A percentile compares a stretch with the other conserved stretches of the same genome.
These are phyloP conservation scores for Begonia masoniana DNA, from an alignment of 306 rosid species.

Conservation along the genomic window DNA sequence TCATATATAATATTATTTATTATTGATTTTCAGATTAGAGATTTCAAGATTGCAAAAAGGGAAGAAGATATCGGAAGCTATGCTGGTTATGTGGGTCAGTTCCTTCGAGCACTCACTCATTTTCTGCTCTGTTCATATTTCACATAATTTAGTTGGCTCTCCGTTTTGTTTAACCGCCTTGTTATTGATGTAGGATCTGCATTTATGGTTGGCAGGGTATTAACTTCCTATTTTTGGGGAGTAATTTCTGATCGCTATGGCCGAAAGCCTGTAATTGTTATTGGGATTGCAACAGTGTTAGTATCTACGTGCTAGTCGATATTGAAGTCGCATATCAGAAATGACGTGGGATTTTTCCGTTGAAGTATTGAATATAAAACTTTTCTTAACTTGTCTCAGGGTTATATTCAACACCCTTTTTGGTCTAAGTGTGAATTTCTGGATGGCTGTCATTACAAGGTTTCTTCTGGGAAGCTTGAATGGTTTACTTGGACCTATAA, in stretches of 20 bases:
- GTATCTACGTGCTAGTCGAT: neutral
- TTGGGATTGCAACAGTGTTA: constrained; percentile 47
- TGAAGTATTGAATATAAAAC: neutral
- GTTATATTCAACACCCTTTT: constrained; percentile 70
- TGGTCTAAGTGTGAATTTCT: constrained; percentile 76
- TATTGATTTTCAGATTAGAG: constrained; percentile 41
- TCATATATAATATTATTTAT: neutral
- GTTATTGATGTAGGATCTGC: constrained; percentile 45
- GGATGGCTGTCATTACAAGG: constrained; percentile 75
- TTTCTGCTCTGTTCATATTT: neutral
- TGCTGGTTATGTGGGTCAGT: constrained; percentile 79
- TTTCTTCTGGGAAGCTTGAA: constrained; percentile 79
- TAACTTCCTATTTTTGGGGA: constrained; percentile 77
- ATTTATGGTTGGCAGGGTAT: constrained; percentile 68
- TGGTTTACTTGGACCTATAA: constrained; percentile 80
- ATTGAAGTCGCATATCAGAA: neutral
- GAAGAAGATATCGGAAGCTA: constrained; percentile 71
- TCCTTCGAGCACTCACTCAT: constrained; percentile 7
- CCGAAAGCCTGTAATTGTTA: constrained; percentile 54
- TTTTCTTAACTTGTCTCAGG: constrained; percentile 25
- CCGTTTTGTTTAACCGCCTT: neutral
- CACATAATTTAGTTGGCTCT: neutral
- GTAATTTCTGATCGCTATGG: constrained; percentile 75
- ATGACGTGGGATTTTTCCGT: neutral
- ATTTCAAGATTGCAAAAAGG: constrained; percentile 59